Evolutionary conservation across 495 filamentous ascomycete species (phyloP), one percentile per base, ranked within the genome.

Genomic region (Sphaerosporella brunnea): DNA sequence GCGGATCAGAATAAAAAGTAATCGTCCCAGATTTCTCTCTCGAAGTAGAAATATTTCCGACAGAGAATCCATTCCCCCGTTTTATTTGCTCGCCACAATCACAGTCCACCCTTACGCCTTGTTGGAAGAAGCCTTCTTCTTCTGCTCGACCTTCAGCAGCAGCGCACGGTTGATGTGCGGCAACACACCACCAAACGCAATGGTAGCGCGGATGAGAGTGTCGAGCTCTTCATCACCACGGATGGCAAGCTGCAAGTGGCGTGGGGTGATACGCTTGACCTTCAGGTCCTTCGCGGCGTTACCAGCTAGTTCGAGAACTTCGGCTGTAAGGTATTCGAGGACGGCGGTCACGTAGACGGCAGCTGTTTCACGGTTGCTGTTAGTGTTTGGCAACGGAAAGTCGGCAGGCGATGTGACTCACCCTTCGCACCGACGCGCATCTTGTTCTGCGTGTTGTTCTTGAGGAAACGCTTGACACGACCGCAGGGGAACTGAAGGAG

Each of bases 401-500:
- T 34, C n/a, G n/a, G n/a, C n/a, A n/a, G n/a, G n/a, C n/a, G 23
- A 13, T 4, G 26, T 18, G 3, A 51, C 62, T 23, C 66, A 78
- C 74, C 74, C 72, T 97, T 97, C 56, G 90, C 90, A 58, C 90
- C 92, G 54, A 97, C 92, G 69, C 90, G 88, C 85, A 95, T 96
- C 74, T 96, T 96, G 68, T 93, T 92, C 59, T 95, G 90, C 20
- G 90, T 96, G 68, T 93, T 94, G 66, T 90, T 90, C 75, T 95
- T 95, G 62, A 97, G 71, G 72, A 95, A 94, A 69, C 90, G 87
- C 79, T 97, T 97, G 62, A 97, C 87, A 80, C 90, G 92, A 68
- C 90, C 90, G 64, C 90, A 97, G 34, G 90, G 90, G 69, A 97
- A 97, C 92, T 97, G n/a, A n/a, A n/a, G n/a, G n/a, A n/a, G n/a